Evolutionary conservation across 371 early-diverging fungal genomes (phyloP).

Genomic region (Globomyces sp.): DNA sequence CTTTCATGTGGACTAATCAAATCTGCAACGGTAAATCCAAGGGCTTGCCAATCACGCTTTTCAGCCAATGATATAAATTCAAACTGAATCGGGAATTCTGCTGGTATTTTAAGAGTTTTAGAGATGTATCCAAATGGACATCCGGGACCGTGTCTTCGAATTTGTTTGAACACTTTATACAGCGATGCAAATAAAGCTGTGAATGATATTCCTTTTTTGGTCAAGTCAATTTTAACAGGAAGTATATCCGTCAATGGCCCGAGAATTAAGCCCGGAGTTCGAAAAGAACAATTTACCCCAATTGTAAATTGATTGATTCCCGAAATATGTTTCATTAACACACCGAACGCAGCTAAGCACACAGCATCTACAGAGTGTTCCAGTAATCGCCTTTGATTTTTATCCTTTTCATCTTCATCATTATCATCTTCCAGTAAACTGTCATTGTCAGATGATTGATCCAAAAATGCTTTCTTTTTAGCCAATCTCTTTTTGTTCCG

Average conservation of each 20-base stretch:
- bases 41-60: constrained; percentile 24
- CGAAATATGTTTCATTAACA: constrained; percentile 49
- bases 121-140: constrained; percentile 27
- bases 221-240: constrained; percentile 47
- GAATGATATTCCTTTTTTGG: constrained; percentile 36
- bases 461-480: background rate
- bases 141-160: constrained; percentile 22
- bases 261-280: constrained; percentile 33
- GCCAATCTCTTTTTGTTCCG: constrained; percentile 12
- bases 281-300: constrained; percentile 34
- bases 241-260: constrained; percentile 47
- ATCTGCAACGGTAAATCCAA: constrained; percentile 27
- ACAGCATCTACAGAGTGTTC: constrained; percentile 28
- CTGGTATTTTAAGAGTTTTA: constrained; percentile 16
- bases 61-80: constrained; percentile 34
- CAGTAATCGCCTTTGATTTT: background rate
- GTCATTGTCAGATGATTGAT: constrained; percentile 22
- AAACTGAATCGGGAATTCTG: constrained; percentile 37
- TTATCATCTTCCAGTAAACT: constrained; percentile 20
- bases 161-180: constrained; percentile 20
- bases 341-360: constrained; percentile 46
- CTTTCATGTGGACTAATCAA: constrained; percentile 19
- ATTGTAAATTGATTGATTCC: constrained; percentile 46
- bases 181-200: constrained; percentile 26
- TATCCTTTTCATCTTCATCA: background rate